These are phyloP conservation scores for Afroboletus lepidellus DNA, from an alignment of 1,284 basidiomycete species.

Conservation along the genomic window DNA sequence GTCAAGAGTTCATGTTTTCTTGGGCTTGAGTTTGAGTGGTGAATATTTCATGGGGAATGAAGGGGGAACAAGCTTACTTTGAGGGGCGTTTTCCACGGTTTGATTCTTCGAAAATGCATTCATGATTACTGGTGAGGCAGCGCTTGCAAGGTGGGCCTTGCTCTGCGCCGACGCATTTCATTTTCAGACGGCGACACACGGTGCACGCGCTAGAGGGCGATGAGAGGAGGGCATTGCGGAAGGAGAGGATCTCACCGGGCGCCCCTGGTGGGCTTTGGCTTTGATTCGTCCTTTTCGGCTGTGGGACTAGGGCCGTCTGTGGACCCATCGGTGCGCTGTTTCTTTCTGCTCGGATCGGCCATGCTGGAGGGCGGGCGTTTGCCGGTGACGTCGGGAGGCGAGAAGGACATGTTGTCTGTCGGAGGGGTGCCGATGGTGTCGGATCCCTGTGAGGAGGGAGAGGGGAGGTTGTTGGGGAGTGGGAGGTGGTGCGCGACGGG, in stretches of 20 bases:
- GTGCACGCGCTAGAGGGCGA: slow-evolving; percentile 73
- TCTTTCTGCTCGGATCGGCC: slow-evolving; percentile 52
- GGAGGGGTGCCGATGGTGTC: slow-evolving; percentile 72
- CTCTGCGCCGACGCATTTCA: slow-evolving; percentile 96
- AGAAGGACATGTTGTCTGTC: slow-evolving; percentile 54
- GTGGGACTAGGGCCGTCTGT: slow-evolving; percentile 48
- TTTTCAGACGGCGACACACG: slow-evolving; percentile 94
- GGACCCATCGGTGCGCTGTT: slow-evolving; percentile 55
- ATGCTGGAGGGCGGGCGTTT: slow-evolving; percentile 56
- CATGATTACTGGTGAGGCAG: slow-evolving; percentile 77
- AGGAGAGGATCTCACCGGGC: slow-evolving; percentile 59
- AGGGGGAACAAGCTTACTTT: slow-evolving; percentile 53
- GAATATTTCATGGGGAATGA: slow-evolving; percentile 26
- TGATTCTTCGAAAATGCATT: slow-evolving; percentile 93
- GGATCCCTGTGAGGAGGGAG: slow-evolving; percentile 73
- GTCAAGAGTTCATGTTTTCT: slow-evolving; percentile 88
- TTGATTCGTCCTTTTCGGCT: slow-evolving; percentile 64
- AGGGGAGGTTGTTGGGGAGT: slow-evolving; percentile 49
- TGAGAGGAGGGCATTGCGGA: background rate
- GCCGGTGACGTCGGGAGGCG: slow-evolving; percentile 52
- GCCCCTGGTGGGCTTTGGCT: slow-evolving; percentile 84
- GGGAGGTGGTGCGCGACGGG: slow-evolving; percentile 46
- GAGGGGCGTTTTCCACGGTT: slow-evolving; percentile 90
- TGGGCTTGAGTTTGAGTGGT: slow-evolving; percentile 36
- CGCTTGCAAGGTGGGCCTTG: slow-evolving; percentile 91